These are phyloP conservation scores for Annona cherimola DNA, from an alignment of 164 flowering plant genomes.

Conservation along the genomic window DNA sequence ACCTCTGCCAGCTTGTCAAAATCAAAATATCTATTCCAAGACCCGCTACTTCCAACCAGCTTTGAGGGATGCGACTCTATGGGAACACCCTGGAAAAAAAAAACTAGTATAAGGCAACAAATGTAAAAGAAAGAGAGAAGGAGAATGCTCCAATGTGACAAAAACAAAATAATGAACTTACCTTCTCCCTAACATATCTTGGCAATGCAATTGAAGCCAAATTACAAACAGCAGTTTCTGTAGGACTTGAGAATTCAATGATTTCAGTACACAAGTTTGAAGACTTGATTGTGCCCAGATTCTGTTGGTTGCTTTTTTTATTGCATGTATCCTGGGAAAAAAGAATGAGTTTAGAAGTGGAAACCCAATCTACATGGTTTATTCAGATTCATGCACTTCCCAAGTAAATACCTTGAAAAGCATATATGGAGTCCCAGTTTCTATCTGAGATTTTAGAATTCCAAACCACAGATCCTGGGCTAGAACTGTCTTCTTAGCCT, in stretches of 20 bases:
- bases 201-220: constrained; percentile 97
- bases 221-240: constrained; percentile 99
- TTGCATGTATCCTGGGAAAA: constrained; percentile 80
- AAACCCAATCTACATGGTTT: background rate
- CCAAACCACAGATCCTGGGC: constrained; percentile 96
- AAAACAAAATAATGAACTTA: constrained; percentile 10
- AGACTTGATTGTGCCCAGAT: constrained; percentile 89
- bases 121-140: background rate
- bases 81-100: constrained; percentile 54
- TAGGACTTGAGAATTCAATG: constrained; percentile 88
- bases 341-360: constrained; percentile 1
- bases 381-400: background rate
- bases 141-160: background rate
- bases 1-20: constrained; percentile 97
- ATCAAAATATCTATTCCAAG: constrained; percentile 74
- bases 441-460: constrained; percentile 81
- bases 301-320: constrained; percentile 94
- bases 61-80: constrained; percentile 79
- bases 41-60: constrained; percentile 83
- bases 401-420: constrained; percentile 66
- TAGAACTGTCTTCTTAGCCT: constrained; percentile 92
- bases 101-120: background rate
- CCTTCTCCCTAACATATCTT: constrained; percentile 89
- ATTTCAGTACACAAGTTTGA: constrained; percentile 96
- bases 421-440: constrained; percentile 99